Evolutionary conservation across 257 asterid genomes (phyloP), one percentile per base, ranked within the genome.

Genomic region (Jaltomata sinuosa): DNA sequence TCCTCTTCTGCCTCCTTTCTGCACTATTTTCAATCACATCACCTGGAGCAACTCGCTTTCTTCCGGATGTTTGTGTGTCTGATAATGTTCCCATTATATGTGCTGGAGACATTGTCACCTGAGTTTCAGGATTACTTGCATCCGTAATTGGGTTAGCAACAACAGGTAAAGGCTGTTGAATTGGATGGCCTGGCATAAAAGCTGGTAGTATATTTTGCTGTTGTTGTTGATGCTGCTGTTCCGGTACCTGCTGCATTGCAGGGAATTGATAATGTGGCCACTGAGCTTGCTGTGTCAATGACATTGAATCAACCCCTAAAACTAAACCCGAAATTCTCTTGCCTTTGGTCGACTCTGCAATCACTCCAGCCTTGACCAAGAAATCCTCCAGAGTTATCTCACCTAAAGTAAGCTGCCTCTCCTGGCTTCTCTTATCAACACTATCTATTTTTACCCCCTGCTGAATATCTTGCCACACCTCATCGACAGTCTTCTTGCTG

Each of bases 381-480:
- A 96, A 96, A 55, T 96, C 99, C 91, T 94, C 99, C 81, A 96
- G 88, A 1, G 98, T 94, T 89, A 93, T 93, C 85, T 94, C 99
- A 18, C 99, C 98, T 10, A 94, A 93, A 32, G 97, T 91, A 29
- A 72, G 55, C 83, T 89, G 88, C 52, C 87, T 84, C 71, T 88
- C 89, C 69, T 83, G 84, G 64, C 89, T 54, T 79, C 88, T 91
- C 90, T 94, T 88, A 50, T 92, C 97, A 78, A 89, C 91, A 83
- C 80, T 89, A 79, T 87, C 84, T 86, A 87, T 86, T 40, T 87
- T 87, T 79, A 91, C 92, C 85, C 90, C 98, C 84, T 87, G 90
- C 90, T 94, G 97, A 83, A 96, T 96, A 76, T 89, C 97, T 78
- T 91, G 95, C 99, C 99, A 96, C 87, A 96, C 98, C 90, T 96